Base-by-base conservation (phyloP, 192 early-diverging fungal genomes). In the Rhizophlyctis rosea region DNA sequence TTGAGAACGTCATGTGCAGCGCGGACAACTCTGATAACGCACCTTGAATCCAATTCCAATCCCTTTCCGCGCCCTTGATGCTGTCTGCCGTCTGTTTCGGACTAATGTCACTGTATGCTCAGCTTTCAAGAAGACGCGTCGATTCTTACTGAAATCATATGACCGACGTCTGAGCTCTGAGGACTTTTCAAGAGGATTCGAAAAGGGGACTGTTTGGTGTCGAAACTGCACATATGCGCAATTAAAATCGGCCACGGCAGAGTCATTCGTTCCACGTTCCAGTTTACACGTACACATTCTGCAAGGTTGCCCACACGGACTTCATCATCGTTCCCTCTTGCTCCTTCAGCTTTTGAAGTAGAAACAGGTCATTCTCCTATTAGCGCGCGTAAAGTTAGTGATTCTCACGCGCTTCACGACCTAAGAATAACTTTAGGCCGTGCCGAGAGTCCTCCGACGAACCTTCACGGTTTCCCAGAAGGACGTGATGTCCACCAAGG, bases 31-130 rank as follows among this genome's bases (percentile, higher is more conserved):
- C 33, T 33, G 28, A 5, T 34, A 34, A 4, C 54, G 54, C 73
- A 85, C 85, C 81, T 74, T 90, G 79, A 9, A 96, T 80, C 94
- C 94, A 98, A 33, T 59, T 71, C 96, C 96, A 98, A 63, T 94
- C 91, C 11, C 83, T 75, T 25, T 93, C 88, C n/a, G 91, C 91
- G 27, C 80, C 86, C 57, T 88, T 91, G 44, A 86, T 75, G 2
- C 85, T 78, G 70, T 96, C 93, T 48, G 86, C 88, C 13, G 74
- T 68, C 76, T 76, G 35, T 18, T n/a, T n/a, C n/a, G n/a, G n/a
- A n/a, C n/a, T n/a, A n/a, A n/a, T n/a, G n/a, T n/a, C n/a, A n/a
- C n/a, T n/a, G n/a, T n/a, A n/a, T n/a, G n/a, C n/a, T n/a, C n/a
- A n/a, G n/a, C n/a, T n/a, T n/a, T n/a, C n/a, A n/a, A n/a, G n/a